These are phyloP conservation scores for Cenococcum geophilum DNA, from an alignment of 495 filamentous ascomycete species.

Conservation along the genomic window DNA sequence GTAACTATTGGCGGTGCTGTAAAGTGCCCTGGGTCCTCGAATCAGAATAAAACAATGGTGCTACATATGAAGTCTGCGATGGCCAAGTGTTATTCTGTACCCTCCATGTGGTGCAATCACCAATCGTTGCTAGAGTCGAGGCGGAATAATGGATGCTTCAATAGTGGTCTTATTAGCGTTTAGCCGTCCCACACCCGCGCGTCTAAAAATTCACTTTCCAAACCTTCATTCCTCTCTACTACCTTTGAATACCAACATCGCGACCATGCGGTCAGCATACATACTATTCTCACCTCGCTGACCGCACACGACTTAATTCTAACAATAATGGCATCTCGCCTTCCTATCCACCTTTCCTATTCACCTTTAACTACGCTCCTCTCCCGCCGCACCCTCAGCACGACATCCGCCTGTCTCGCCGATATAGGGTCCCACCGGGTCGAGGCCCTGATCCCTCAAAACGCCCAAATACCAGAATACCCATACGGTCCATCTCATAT, in stretches of 20 bases:
- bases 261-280: not conserved
- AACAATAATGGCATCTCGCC: not conserved
- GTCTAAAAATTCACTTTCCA: slow-evolving; percentile 1
- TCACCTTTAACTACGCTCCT: not conserved
- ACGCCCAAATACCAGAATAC: slow-evolving; percentile 59
- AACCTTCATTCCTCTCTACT: not conserved
- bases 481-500: slow-evolving; percentile 71
- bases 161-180: not conserved
- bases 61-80: too few relatives aligned
- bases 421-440: slow-evolving; percentile 7
- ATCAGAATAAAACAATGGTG: too few relatives aligned
- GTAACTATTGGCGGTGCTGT: not conserved
- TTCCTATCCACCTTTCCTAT: not conserved
- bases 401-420: not conserved
- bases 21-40: too few relatives aligned
- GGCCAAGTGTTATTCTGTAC: too few relatives aligned
- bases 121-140: too few relatives aligned
- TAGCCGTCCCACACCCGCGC: not conserved
- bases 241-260: not conserved
- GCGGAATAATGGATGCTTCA: too few relatives aligned
- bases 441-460: slow-evolving; percentile 18
- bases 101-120: too few relatives aligned
- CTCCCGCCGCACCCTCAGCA: not conserved
- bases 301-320: not conserved
- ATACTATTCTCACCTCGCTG: not conserved